Conservation (phyloP, 176 grass and related monocot genomes). For the Dendrocalamus sinicus region DNA sequence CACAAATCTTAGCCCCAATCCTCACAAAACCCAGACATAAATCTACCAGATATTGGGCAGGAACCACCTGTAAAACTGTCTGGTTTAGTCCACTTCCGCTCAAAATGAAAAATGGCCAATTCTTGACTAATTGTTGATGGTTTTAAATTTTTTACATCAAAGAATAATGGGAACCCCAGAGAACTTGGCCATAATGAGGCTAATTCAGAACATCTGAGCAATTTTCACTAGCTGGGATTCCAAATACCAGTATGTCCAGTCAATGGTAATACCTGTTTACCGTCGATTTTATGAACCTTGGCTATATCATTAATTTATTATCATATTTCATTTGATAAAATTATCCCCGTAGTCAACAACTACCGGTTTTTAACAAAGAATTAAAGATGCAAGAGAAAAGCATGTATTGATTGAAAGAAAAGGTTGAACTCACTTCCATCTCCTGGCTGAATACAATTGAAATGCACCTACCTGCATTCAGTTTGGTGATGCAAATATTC, state of each 20-base stretch:
- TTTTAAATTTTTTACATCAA: neutral
- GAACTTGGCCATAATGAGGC: neutral
- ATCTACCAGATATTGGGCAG: neutral
- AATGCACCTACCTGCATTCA: slow-evolving; percentile 60
- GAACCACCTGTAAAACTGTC: neutral
- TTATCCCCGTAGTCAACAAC: neutral
- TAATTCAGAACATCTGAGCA: neutral
- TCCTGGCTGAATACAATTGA: slow-evolving; percentile 26
- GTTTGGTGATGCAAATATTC: slow-evolving; percentile 86
- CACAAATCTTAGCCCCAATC: neutral
- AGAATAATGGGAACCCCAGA: neutral
- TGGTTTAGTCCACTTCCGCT: neutral
- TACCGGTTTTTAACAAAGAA: slow-evolving; percentile 19
- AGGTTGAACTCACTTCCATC: slow-evolving; percentile 28
- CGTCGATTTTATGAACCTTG: neutral
- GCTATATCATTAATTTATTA: neutral
- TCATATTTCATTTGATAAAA: slow-evolving; percentile 24
- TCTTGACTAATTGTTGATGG: neutral
- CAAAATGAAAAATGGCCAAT: neutral
- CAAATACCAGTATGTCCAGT: slow-evolving; percentile 2
- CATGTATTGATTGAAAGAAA: slow-evolving; percentile 35
- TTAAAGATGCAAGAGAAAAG: slow-evolving; percentile 37
- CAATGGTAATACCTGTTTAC: neutral
- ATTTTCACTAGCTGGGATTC: neutral
- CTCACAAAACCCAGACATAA: slow-evolving; percentile 6